Base-by-base conservation (phyloP, 768 basidiomycete genomes). In the Lactifluus pinguis region DNA sequence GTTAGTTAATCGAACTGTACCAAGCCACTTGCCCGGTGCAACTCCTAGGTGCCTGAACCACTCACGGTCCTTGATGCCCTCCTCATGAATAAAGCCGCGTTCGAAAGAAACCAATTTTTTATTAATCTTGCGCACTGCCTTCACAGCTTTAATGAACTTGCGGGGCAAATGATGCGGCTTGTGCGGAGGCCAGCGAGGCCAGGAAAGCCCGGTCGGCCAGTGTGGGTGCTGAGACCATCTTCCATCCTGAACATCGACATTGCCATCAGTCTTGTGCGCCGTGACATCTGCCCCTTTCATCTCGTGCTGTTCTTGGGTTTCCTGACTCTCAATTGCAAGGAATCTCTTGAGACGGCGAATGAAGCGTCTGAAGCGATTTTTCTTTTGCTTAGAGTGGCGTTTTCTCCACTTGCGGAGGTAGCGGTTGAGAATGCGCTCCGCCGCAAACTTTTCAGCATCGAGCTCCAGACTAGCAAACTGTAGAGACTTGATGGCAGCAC, bases 11-110 rank as follows among this genome's bases (percentile, higher is more conserved):
- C 19, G 57, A 38, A n/a, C 72, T 79, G 66, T 65, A 88, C 87
- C 86, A 44, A 87, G 82, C 83, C 86, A 86, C 71, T 89, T 85
- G 42, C 92, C 92, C 34, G 93, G 92, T 3, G 92, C 90, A 47
- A 92, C 89, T 51, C 81, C 92, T 15, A 92, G 78, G 72, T 93
- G 87, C 68, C 77, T 83, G 70, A 88, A 95, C 92, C 92, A 95
- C 69, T 90, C 86, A 36, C 89, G 79, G 56, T 85, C 83, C 65
- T 84, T 84, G 64, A 93, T 83, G 0, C 92, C 93, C 15, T 76
- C 83, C 67, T 86, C 76, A 6, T 83, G 83, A 61, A 94, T 86
- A 70, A 95, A 90, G 1, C 91, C 90, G 52, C 80, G 81, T 70
- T 92, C 90, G 65, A 92, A 91, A 7, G 75, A 72, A 11, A 77